Percentiles rank a stretch among this genome's conserved stretches.
Evolutionary conservation across 768 basidiomycete species (phyloP).

Genomic region (Tylopilus cervinicoccineus): DNA sequence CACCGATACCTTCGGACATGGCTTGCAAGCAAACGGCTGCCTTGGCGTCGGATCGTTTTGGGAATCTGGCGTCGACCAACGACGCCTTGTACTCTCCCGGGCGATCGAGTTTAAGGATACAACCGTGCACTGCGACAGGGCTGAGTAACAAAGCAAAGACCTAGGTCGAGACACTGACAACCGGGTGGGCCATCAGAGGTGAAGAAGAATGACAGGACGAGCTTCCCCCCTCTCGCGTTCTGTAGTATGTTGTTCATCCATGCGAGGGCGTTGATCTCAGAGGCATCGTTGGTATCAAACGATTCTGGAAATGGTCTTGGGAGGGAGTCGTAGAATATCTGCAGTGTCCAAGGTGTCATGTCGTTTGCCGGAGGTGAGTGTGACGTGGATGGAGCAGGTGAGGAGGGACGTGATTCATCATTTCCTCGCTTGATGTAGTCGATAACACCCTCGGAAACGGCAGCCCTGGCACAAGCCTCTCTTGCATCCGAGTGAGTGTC

Average conservation of each 20-base stretch:
- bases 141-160: slow-evolving; percentile 3
- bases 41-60: slow-evolving; percentile 63
- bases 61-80: slow-evolving; percentile 60
- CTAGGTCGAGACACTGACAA: slow-evolving; percentile 36
- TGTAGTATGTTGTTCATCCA: slow-evolving; percentile 53
- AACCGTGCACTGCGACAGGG: slow-evolving; percentile 49
- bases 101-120: slow-evolving; percentile 55
- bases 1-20: slow-evolving; percentile 57
- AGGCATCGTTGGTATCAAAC: slow-evolving; percentile 41
- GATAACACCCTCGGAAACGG: slow-evolving; percentile 49
- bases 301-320: slow-evolving; percentile 60
- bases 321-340: slow-evolving; percentile 59
- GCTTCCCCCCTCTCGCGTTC: slow-evolving; percentile 46
- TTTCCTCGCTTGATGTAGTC: slow-evolving; percentile 57
- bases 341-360: slow-evolving; percentile 39
- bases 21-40: slow-evolving; percentile 63
- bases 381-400: slow-evolving; percentile 14
- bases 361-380: slow-evolving; percentile 1
- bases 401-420: slow-evolving; percentile 42
- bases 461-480: slow-evolving; percentile 48
- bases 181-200: slow-evolving; percentile 38
- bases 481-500: slow-evolving; percentile 44
- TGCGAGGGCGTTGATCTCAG: slow-evolving; percentile 50
- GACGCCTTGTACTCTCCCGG: slow-evolving; percentile 51
- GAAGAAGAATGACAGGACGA: slow-evolving; percentile 43